phyloP scores from a whole-genome alignment of 352 stramenopile species.

The Phytophthora idaei region DNA sequence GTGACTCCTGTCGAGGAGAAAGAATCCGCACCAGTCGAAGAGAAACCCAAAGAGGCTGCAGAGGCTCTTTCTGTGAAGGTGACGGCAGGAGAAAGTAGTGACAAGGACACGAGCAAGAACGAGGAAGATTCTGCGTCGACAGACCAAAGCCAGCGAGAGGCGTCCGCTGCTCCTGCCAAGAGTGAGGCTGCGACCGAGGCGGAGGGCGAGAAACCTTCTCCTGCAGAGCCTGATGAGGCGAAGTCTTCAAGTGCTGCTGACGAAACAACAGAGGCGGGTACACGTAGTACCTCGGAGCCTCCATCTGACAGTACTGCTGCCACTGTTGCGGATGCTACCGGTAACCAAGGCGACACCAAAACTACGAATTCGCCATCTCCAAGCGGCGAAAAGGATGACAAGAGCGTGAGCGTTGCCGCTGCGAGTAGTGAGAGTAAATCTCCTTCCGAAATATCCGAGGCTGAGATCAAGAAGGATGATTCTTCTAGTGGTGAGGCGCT shows the following conservation, averaged over 20 bases:
- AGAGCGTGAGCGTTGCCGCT: neutral
- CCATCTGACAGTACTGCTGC: conserved; percentile 1
- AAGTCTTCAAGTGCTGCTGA: neutral
- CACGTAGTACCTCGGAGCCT: neutral
- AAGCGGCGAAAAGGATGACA: conserved; percentile 1
- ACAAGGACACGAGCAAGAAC: conserved; percentile 9
- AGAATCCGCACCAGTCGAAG: neutral
- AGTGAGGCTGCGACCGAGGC: conserved; percentile 6
- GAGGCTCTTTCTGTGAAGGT: conserved; percentile 1
- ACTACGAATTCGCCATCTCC: neutral
- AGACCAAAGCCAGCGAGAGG: neutral
- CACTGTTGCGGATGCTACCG: conserved; percentile 1
- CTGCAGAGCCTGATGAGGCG: neutral
- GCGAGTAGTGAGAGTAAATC: neutral
- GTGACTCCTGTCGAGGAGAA: neutral
- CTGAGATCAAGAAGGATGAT: conserved; percentile 3
- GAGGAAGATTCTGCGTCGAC: neutral
- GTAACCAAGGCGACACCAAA: conserved; percentile 6
- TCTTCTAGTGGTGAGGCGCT: neutral
- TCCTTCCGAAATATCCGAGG: neutral
- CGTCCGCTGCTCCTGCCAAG: neutral
- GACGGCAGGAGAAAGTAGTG: neutral
- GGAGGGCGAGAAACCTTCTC: neutral
- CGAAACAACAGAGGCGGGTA: conserved; percentile 1
- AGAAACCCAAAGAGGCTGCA: conserved; percentile 10